Conservation (phyloP, 441 rosid species). For the Bocquillonia castaneifolia region DNA sequence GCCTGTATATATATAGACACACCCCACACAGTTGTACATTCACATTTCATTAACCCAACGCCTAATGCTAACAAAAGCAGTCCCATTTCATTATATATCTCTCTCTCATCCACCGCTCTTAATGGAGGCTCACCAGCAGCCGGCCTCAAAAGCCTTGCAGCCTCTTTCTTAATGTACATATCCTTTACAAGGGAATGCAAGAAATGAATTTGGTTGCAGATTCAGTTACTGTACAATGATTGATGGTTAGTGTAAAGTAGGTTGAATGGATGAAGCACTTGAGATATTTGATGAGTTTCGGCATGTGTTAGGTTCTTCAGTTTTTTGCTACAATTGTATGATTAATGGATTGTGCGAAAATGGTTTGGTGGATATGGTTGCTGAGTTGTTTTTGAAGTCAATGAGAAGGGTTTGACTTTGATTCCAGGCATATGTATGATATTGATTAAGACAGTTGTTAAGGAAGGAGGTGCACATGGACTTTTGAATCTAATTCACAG, state of each 20-base stretch:
- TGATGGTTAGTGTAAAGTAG: slow-evolving; percentile 51
- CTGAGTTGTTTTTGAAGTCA: slow-evolving; percentile 52
- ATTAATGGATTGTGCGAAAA: slow-evolving; percentile 56
- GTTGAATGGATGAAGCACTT: slow-evolving; percentile 65
- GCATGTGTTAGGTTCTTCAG: slow-evolving; percentile 41
- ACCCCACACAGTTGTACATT: no score
- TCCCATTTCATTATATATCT: no score
- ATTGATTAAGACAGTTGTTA: slow-evolving; percentile 41
- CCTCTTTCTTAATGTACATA: no score
- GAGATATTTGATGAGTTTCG: slow-evolving; percentile 71
- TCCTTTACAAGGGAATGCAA: slow-evolving; percentile 53
- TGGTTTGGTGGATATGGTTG: slow-evolving; percentile 56
- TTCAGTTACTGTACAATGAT: slow-evolving; percentile 48
- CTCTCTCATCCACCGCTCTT: no score
- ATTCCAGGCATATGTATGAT: slow-evolving; percentile 34
- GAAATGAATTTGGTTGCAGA: slow-evolving; percentile 52
- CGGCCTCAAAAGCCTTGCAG: no score
- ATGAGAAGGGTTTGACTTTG: slow-evolving; percentile 42
- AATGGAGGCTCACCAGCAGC: no score
- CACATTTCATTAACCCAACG: no score
- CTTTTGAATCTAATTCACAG: slow-evolving; percentile 42
- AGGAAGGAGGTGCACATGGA: slow-evolving; percentile 40
- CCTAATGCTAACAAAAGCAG: no score
- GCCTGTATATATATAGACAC: no score
- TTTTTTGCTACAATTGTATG: slow-evolving; percentile 53